Evolutionary conservation across 345 rosid genomes (phyloP).

Genomic region (Syzygium oleosum): DNA sequence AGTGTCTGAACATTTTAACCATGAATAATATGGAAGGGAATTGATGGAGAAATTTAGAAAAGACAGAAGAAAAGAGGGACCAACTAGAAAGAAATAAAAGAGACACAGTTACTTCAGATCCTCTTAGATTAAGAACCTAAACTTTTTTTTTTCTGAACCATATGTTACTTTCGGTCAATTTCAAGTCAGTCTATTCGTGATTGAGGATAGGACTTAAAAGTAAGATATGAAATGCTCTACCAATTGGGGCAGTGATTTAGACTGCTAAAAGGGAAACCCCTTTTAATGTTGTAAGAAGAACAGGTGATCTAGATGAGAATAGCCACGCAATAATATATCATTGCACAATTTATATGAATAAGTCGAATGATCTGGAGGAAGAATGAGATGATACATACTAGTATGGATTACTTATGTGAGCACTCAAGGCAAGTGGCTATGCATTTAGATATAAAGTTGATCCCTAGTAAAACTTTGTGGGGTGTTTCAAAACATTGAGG

Average conservation of each 20-base stretch:
- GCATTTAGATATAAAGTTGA: background rate
- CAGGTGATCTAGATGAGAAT: background rate
- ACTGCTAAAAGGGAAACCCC: background rate
- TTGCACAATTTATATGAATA: background rate
- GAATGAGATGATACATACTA: background rate
- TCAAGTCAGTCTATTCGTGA: background rate
- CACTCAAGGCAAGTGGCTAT: background rate
- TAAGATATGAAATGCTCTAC: background rate
- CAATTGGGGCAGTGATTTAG: background rate
- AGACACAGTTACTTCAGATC: background rate
- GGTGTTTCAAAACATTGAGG: background rate
- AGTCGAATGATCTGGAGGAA: background rate
- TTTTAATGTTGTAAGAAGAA: background rate
- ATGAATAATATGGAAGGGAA: background rate
- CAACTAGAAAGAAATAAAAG: background rate
- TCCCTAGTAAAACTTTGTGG: background rate
- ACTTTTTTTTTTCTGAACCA: background rate
- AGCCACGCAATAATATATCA: background rate
- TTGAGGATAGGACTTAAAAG: background rate
- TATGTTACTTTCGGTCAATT: background rate
- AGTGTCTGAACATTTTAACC: background rate
- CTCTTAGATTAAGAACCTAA: background rate
- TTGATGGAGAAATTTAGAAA: background rate
- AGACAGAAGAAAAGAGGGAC: background rate
- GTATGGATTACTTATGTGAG: background rate